Evolutionary conservation across 2,329 filamentous ascomycete species (phyloP).

Genomic region (Apiospora marii): DNA sequence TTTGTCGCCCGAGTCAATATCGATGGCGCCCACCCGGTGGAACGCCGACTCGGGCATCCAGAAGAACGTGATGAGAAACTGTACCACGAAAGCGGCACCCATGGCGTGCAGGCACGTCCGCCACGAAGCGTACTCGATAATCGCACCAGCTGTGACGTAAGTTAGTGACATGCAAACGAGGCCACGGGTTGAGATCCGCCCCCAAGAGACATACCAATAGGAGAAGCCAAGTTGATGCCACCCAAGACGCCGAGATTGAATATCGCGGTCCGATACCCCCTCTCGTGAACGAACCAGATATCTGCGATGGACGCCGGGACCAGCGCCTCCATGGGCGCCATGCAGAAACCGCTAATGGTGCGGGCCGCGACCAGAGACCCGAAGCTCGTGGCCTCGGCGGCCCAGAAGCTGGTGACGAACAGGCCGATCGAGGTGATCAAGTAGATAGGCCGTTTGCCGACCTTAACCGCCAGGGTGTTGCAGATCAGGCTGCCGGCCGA

Average conservation of each 20-base stretch:
- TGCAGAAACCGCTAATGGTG: constrained; percentile 55
- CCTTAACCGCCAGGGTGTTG: constrained; percentile 59
- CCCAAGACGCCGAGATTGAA: constrained; percentile 51
- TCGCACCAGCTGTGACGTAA: neutral
- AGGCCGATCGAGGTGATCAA: constrained; percentile 55
- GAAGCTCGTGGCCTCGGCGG: constrained; percentile 51
- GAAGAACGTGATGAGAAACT: constrained; percentile 53
- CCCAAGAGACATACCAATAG: constrained; percentile 49
- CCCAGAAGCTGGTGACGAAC: constrained; percentile 57
- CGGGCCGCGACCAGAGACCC: constrained; percentile 54
- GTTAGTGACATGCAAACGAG: neutral
- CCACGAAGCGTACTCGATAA: constrained; percentile 20
- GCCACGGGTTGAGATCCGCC: constrained; percentile 29
- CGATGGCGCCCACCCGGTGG: constrained; percentile 37
- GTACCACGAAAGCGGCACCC: constrained; percentile 43
- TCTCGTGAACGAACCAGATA: constrained; percentile 55
- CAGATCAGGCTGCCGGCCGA: constrained; percentile 53
- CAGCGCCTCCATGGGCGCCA: constrained; percentile 59
- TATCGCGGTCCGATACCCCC: constrained; percentile 50
- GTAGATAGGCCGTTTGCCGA: constrained; percentile 59
- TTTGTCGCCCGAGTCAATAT: constrained; percentile 9
- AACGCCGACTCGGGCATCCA: constrained; percentile 61
- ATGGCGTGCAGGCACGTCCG: constrained; percentile 14
- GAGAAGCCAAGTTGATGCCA: constrained; percentile 50
- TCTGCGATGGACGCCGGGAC: constrained; percentile 60